Conservation (phyloP, 2,329 filamentous ascomycete genomes). For the Ceratocystis destructans region DNA sequence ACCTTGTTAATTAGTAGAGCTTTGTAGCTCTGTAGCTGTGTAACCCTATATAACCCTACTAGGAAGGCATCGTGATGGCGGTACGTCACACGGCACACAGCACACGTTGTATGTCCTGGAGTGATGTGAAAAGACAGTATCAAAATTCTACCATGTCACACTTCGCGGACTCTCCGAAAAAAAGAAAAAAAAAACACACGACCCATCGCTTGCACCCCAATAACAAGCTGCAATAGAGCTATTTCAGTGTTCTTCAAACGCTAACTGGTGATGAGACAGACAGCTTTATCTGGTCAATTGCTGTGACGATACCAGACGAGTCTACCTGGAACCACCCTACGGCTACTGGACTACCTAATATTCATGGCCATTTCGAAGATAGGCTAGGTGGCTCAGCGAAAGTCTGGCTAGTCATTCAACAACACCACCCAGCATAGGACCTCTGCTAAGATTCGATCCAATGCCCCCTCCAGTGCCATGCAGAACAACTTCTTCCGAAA, state of each 20-base stretch:
- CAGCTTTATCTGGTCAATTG: no score
- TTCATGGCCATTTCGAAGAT: background rate
- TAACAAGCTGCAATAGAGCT: no score
- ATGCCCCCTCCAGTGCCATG: background rate
- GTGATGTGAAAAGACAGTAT: no score
- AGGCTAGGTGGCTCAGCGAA: background rate
- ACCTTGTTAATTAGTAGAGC: background rate
- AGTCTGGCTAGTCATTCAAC: background rate
- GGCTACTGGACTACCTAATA: no score
- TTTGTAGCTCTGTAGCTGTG: background rate
- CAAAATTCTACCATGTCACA: background rate
- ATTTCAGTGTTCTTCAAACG: no score
- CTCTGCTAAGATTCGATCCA: background rate
- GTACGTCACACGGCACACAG: no score
- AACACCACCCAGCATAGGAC: background rate
- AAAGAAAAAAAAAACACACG: no score
- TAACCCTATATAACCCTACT: slow-evolving; percentile 6
- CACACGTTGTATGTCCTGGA: background rate
- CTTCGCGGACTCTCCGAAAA: background rate
- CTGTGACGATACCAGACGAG: no score
- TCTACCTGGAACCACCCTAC: no score
- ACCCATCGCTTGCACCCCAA: no score
- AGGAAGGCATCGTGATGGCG: background rate
- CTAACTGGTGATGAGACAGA: no score
- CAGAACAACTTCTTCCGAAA: slow-evolving; percentile 11